Evolutionary conservation across 257 asterid species (phyloP).

Genomic region (Cordia subcordata): DNA sequence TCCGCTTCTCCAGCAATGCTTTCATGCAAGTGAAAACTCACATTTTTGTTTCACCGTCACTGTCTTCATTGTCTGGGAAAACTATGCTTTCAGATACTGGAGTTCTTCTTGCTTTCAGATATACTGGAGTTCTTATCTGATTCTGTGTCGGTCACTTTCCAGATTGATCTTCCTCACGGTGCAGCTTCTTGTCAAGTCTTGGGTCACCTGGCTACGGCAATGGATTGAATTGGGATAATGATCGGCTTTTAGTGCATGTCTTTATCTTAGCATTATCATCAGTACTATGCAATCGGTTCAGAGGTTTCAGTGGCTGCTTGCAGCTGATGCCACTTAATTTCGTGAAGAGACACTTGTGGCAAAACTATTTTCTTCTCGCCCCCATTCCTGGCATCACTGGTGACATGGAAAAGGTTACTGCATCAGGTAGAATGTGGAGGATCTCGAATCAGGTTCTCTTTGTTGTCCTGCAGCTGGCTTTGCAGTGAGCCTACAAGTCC

Average conservation of each 20-base stretch:
- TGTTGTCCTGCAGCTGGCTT: constrained; percentile 22
- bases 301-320: constrained; percentile 26
- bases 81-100: constrained; percentile 35
- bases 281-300: constrained; percentile 20
- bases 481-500: constrained; percentile 19
- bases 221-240: too few relatives aligned
- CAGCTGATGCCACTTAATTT: constrained; percentile 6
- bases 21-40: constrained; percentile 41
- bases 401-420: constrained; percentile 11
- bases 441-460: constrained; percentile 40
- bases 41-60: constrained; percentile 46
- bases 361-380: constrained; percentile 5
- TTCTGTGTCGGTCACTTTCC: constrained; percentile 10
- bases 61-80: constrained; percentile 80
- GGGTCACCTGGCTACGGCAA: too few relatives aligned
- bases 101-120: too few relatives aligned
- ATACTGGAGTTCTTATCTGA: constrained; percentile 16
- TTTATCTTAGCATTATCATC: constrained; percentile 17
- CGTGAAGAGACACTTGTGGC: constrained; percentile 2
- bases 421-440: constrained; percentile 11
- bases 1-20: constrained; percentile 50
- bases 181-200: too few relatives aligned
- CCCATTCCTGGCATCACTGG: constrained; percentile 21
- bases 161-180: constrained; percentile 15
- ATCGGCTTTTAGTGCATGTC: too few relatives aligned